Percentiles rank a stretch among this genome's conserved stretches.
phyloP scores from a whole-genome alignment of 306 rosid species.

The Quercus variabilis region DNA sequence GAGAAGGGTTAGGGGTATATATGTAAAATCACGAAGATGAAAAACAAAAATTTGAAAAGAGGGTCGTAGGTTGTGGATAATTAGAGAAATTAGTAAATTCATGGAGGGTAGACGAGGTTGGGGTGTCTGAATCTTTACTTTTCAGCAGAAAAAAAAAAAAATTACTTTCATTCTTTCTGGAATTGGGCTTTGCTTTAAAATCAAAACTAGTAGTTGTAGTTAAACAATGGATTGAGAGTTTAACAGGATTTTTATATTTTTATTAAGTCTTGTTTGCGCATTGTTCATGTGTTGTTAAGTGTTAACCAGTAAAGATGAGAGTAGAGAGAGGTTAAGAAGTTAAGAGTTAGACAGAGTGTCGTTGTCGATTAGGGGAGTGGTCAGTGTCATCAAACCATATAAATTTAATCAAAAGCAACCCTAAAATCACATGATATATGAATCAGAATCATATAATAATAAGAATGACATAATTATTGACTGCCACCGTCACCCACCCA shows the following conservation, averaged over 20 bases:
- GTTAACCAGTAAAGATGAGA: neutral
- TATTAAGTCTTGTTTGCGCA: neutral
- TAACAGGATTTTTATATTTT: no score
- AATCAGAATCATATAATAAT: no score
- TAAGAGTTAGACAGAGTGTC: conserved; percentile 40
- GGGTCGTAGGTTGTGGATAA: no score
- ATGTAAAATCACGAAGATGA: neutral
- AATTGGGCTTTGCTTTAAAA: neutral
- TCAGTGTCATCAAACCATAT: conserved; percentile 43
- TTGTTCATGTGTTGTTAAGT: neutral
- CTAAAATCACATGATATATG: neutral
- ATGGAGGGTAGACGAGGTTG: neutral
- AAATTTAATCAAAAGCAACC: conserved; percentile 4
- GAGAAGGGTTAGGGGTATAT: neutral
- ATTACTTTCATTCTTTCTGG: no score
- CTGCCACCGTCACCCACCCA: neutral
- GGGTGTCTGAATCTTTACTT: neutral
- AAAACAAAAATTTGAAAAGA: no score
- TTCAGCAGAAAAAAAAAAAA: no score
- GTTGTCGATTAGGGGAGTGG: conserved; percentile 33
- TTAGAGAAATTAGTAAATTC: no score
- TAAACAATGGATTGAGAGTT: no score
- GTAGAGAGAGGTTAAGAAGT: neutral
- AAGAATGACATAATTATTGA: neutral
- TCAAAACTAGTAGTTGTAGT: neutral